These are phyloP conservation scores for Neovahlkampfia damariscottae DNA, from an alignment of 78 protist species.

Conservation along the genomic window DNA sequence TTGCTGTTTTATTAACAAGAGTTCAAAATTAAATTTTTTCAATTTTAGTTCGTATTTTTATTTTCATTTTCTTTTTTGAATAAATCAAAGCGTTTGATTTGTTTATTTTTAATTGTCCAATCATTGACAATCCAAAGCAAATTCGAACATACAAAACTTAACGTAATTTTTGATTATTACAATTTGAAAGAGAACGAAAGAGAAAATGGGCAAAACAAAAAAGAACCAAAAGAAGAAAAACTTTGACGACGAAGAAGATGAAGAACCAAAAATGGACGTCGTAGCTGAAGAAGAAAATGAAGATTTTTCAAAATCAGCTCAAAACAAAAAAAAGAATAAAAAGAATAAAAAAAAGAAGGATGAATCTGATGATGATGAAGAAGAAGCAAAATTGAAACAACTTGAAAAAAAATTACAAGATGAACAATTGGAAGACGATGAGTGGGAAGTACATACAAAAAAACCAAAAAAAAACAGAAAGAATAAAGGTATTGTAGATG, in stretches of 20 bases:
- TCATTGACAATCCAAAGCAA: no score
- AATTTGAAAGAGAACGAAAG: not conserved
- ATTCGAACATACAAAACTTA: no score
- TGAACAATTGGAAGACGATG: not conserved
- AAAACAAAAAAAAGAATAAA: not conserved
- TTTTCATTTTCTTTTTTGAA: no score
- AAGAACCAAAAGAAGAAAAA: not conserved
- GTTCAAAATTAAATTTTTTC: no score
- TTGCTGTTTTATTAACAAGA: no score
- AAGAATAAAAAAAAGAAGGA: not conserved
- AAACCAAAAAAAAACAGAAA: not conserved
- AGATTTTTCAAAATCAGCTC: not conserved
- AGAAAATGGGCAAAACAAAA: not conserved
- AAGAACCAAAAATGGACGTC: not conserved
- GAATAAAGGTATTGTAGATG: constrained; percentile 11
- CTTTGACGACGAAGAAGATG: not conserved
- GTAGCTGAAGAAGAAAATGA: not conserved
- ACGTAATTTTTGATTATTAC: no score
- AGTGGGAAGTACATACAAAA: not conserved
- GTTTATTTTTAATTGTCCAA: no score
- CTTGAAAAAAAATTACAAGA: not conserved
- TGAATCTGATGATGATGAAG: constrained; percentile 9
- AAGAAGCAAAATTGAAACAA: not conserved
- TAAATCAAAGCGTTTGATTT: no score
- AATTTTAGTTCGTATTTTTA: no score